Evolutionary conservation across 495 filamentous ascomycete genomes (phyloP), one percentile per base, ranked within the genome.

Genomic region (Lasiosphaeria miniovina): DNA sequence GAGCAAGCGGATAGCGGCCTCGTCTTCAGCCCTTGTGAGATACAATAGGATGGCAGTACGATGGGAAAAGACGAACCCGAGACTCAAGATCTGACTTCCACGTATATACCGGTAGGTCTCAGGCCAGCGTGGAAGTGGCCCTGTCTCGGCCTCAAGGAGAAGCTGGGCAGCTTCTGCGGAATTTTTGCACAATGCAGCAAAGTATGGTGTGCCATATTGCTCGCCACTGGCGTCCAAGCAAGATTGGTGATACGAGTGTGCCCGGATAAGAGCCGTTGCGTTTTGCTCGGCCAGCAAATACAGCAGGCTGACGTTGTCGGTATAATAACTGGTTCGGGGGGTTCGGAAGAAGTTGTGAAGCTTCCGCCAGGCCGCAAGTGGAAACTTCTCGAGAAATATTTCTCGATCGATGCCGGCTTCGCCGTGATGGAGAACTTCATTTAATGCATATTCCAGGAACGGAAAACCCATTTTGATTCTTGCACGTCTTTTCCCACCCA

Each of bases 171-270:
- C 63, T 33, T 64, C 60, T 24, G 24, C 24, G 24, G 11, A 65
- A 43, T 31, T 70, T 68, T 0, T 62, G 72, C 75, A n/a, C 6
- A 77, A 36, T n/a, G 74, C 77, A 6, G 76, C 80, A 63, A 81
- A 74, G 14, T 81, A 14, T 14, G 80, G 77, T 14, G 67, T 63
- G 1, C 68, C 68, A 63, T 79, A 78, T 15, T 69, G 70, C 49
- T 72, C 77, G 3, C 63, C 62, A 57, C 65, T 60, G 14, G 71
- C 41, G 36, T 72, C 64, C 51, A 77, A 68, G 35, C 65, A 65
- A 0, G 60, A 60, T 10, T 69, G 50, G 0, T 48, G 38, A 0
- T 33, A 33, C 35, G 67, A 57, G 57, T 62, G 57, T 17, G 61
- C 58, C 5, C 62, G 61, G 58, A 81, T 75, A 34, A 84, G 75